A percentile compares a stretch with the other conserved stretches of the same genome.
These are phyloP conservation scores for Candida pseudoglaebosa DNA, from an alignment of 805 yeast genomes.

Conservation along the genomic window DNA sequence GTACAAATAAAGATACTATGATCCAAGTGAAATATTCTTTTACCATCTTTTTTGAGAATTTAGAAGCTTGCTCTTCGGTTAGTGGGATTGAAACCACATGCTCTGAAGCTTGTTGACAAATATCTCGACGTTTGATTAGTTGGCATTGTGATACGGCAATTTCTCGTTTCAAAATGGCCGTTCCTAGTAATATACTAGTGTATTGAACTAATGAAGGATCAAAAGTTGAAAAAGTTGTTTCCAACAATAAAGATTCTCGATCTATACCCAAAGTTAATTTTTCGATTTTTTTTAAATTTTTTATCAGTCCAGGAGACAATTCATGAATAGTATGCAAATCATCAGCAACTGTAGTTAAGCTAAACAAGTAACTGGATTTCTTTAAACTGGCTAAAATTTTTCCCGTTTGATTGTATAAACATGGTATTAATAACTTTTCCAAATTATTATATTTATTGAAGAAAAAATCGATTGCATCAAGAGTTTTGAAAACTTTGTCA, in stretches of 20 bases:
- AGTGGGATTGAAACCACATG: constrained; percentile 41
- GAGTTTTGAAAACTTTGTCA: constrained; percentile 17
- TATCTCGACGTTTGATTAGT: constrained; percentile 31
- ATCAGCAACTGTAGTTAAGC: constrained; percentile 29
- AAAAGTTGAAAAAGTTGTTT: constrained; percentile 26
- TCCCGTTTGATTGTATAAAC: constrained; percentile 29
- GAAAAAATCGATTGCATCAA: constrained; percentile 36
- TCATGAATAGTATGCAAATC: constrained; percentile 17
- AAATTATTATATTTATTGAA: constrained; percentile 36
- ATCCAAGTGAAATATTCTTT: constrained; percentile 22
- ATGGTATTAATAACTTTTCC: constrained; percentile 34
- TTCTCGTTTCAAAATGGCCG: constrained; percentile 35
- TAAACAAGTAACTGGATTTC: constrained; percentile 23
- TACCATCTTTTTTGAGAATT: constrained; percentile 18
- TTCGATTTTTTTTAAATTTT: constrained; percentile 33
- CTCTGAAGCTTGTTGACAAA: constrained; percentile 40
- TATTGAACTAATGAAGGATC: constrained; percentile 34
- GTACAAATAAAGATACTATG: constrained; percentile 20
- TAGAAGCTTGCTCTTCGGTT: constrained; percentile 26
- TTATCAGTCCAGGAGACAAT: constrained; percentile 19
- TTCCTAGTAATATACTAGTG: constrained; percentile 35
- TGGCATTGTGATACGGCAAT: constrained; percentile 26
- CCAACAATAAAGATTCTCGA: constrained; percentile 27
- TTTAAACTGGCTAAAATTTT: constrained; percentile 22
- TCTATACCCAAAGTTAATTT: constrained; percentile 36